Evolutionary conservation across 2,329 filamentous ascomycete species (phyloP), one percentile per base, ranked within the genome.

Genomic region (Paecilomyces dactylethromorphus): DNA sequence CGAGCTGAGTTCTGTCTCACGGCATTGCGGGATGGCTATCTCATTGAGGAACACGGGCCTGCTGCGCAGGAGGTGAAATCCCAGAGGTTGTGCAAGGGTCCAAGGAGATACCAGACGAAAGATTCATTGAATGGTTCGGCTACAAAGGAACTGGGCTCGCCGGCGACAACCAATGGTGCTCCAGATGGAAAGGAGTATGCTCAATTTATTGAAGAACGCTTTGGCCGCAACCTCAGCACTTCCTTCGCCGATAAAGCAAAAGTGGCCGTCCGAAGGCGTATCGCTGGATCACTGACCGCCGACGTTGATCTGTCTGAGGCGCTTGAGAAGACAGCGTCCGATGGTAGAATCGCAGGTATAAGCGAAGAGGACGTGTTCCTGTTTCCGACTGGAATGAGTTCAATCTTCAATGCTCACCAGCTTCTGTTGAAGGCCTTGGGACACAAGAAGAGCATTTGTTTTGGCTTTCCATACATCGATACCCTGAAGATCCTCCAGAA

Each of bases 381-480:
- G 0, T 93, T 89, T 65, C 90, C 93, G 0, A 88, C 84, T 49
- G 94, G 94, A 39, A 99, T 99, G 92, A 97, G 91, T 69, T 87
- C 93, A 56, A 97, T 99, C 52, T 99, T 91, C 78, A 91, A 91
- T 66, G 83, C 90, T 0, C 94, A 99, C 71, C 86, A 88, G 54
- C 85, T 84, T 51, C 78, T 97, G 55, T 78, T 93, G 62, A 78
- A 80, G 56, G 81, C 85, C 0, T 84, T 87, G 39, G 86, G 86
- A 2, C 77, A 81, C 7, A 70, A 84, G 60, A 89, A 90, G 74
- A 95, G 91, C 72, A 86, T 99, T 69, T 92, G 89, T 68, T 97
- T 91, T 69, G 94, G 94, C n/a, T 99, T 99, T 66, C 92, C 94
- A 0, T 99, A 99, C 67, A 91, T 97, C 56, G 94, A 99, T 74